Base-by-base conservation (phyloP, 495 filamentous ascomycete genomes). In the Rhizodiscina lignyota region DNA sequence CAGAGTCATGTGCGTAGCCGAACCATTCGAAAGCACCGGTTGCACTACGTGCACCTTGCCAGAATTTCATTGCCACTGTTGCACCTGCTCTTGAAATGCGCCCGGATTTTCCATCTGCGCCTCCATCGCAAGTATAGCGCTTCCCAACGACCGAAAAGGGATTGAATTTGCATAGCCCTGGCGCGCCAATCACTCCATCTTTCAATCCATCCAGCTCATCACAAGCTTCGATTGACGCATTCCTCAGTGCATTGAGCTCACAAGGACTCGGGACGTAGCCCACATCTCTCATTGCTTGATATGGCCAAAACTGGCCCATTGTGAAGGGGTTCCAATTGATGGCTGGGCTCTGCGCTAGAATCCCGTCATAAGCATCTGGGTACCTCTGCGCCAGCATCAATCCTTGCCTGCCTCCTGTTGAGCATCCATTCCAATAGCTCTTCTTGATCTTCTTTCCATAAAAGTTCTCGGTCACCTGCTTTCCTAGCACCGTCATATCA, bases 311-410 rank as follows among this genome's bases (percentile, higher is more conserved):
- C 26, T 45, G 39, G 1, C 44, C 42, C 4, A 39, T 5, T 4
- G 43, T n/a, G 36, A 53, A 40, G 21, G 33, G 37, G 2, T 40
- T 38, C 52, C 50, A 59, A 38, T 60, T 53, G 40, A 52, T 46
- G 3, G 49, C 51, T 8, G 24, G 24, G 8, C 8, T 13, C 8
- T 8, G 8, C 8, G 24, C 24, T 27, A 27, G 24, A 27, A 27
- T 27, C 13, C 33, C 33, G 18, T 35, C 33, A 21, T 15, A 35
- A 15, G 18, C 33, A 4, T 35, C 18, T 8, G 33, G 33, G 33
- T 26, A 35, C 15, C 18, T 4, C 20, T 35, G 33, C 6, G 19
- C 10, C 18, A 20, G 15, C 18, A 35, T 19, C n/a, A 20, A 22
- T 4, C 33, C 33, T 23, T 35, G 33, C 6, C 33, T 13, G 10